Percentiles rank a stretch among this genome's conserved stretches.
These are phyloP conservation scores for Macaranga tanarius DNA, from an alignment of 441 rosid species.

Conservation along the genomic window DNA sequence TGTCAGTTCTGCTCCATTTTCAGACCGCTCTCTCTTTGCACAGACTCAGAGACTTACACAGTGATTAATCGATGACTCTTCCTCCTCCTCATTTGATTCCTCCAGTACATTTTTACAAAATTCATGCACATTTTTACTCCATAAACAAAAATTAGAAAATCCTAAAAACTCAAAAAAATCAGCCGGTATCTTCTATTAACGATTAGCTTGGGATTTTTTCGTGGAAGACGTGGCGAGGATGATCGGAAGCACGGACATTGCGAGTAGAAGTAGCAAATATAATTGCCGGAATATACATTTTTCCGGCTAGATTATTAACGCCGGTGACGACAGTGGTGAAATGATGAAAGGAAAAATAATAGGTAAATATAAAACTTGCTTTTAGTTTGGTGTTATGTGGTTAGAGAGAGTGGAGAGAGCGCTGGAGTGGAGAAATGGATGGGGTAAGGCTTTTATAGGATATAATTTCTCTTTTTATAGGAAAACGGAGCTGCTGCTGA, in stretches of 20 bases:
- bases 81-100: conserved; percentile 9
- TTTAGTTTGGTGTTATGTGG: conserved; percentile 18
- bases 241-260: conserved; percentile 51
- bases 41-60: conserved; percentile 14
- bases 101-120: conserved; percentile 9
- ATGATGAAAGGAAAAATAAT: too few relatives aligned
- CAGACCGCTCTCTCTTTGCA: conserved; percentile 15
- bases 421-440: conserved; percentile 16
- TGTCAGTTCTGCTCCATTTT: conserved; percentile 21
- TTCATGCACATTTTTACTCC: not conserved
- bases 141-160: too few relatives aligned
- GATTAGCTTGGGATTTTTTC: conserved; percentile 39
- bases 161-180: not conserved
- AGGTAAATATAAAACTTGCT: too few relatives aligned
- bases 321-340: conserved; percentile 20
- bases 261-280: conserved; percentile 23
- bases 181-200: not conserved
- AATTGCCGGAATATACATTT: conserved; percentile 43
- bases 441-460: conserved; percentile 39
- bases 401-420: conserved; percentile 24
- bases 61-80: conserved; percentile 20
- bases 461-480: too few relatives aligned
- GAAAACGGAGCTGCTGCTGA: conserved; percentile 32
- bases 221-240: conserved; percentile 67
- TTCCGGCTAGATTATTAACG: conserved; percentile 38